These are phyloP conservation scores for Aspergillus oerlinghausenensis DNA, from an alignment of 2,329 filamentous ascomycete genomes.

Conservation along the genomic window DNA sequence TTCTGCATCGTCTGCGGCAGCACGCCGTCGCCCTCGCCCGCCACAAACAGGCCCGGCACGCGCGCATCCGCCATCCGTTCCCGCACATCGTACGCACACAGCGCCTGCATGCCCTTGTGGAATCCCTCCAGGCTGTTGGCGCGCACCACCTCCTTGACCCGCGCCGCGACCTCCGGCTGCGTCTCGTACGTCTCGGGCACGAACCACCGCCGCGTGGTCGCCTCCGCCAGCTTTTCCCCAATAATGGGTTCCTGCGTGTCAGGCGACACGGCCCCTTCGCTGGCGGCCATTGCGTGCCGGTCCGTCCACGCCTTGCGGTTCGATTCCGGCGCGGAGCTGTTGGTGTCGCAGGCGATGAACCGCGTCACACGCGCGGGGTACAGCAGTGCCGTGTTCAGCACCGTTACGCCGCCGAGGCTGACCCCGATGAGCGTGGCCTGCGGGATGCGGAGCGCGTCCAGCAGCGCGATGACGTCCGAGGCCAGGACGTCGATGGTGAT, in stretches of 20 bases:
- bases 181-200: conserved; percentile 54
- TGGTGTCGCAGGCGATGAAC: conserved; percentile 76
- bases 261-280: conserved; percentile 36
- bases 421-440: conserved; percentile 70
- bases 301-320: conserved; percentile 79
- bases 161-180: conserved; percentile 47
- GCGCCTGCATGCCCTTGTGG: conserved; percentile 69
- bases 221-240: conserved; percentile 57
- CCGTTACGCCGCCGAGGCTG: conserved; percentile 74
- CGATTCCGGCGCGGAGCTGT: conserved; percentile 63
- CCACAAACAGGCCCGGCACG: conserved; percentile 59
- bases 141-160: conserved; percentile 65
- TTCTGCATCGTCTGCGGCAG: conserved; percentile 75
- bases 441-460: conserved; percentile 65
- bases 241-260: conserved; percentile 53
- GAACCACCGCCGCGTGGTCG: conserved; percentile 76
- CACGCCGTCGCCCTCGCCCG: conserved; percentile 68
- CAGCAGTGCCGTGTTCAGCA: conserved; percentile 66
- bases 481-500: conserved; percentile 63
- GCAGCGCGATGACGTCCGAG: conserved; percentile 61
- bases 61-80: conserved; percentile 36
- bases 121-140: conserved; percentile 68
- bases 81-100: conserved; percentile 51
- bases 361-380: conserved; percentile 56
- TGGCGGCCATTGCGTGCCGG: conserved; percentile 63